phyloP scores from a whole-genome alignment of 2,329 filamentous ascomycete species.

The Alternaria conjuncta region DNA sequence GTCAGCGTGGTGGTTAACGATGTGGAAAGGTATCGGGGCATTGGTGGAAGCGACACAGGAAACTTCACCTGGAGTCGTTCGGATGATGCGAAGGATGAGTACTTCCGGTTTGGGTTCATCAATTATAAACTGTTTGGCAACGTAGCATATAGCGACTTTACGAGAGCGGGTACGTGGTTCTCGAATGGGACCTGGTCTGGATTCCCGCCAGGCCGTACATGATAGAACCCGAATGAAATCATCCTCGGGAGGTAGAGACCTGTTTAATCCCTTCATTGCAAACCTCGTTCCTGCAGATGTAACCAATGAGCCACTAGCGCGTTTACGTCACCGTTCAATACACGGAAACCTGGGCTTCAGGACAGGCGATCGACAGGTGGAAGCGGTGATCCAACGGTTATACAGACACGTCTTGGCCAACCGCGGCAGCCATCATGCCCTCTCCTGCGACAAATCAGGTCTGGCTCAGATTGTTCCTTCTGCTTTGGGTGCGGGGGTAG shows the following conservation, averaged over 20 bases:
- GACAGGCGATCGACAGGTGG: neutral
- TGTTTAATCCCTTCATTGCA: neutral
- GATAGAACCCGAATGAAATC: neutral
- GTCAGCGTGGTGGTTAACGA: constrained; percentile 85
- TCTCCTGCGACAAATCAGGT: neutral
- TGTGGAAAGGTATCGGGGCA: constrained; percentile 79
- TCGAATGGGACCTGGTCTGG: constrained; percentile 40
- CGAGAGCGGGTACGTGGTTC: constrained; percentile 41
- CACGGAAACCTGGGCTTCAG: neutral
- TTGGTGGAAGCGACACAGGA: constrained; percentile 60
- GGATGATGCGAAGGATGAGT: constrained; percentile 33
- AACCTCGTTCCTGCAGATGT: neutral
- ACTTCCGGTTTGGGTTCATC: constrained; percentile 47
- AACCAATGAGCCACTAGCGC: neutral
- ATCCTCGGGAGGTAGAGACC: neutral
- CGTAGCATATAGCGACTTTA: constrained; percentile 43
- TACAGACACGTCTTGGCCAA: neutral
- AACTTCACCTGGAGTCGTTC: constrained; percentile 66
- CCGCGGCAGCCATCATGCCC: neutral
- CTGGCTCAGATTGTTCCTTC: constrained; percentile 1
- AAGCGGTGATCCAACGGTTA: neutral
- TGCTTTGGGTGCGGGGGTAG: constrained; percentile 8
- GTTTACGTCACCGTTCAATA: constrained; percentile 7
- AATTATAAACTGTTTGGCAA: constrained; percentile 38
- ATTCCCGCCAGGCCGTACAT: constrained; percentile 24